These are phyloP conservation scores for baker's yeast (Saccharomyces cerevisiae) DNA, from an alignment of 805 yeast species.

Conservation along the genomic window DNA sequence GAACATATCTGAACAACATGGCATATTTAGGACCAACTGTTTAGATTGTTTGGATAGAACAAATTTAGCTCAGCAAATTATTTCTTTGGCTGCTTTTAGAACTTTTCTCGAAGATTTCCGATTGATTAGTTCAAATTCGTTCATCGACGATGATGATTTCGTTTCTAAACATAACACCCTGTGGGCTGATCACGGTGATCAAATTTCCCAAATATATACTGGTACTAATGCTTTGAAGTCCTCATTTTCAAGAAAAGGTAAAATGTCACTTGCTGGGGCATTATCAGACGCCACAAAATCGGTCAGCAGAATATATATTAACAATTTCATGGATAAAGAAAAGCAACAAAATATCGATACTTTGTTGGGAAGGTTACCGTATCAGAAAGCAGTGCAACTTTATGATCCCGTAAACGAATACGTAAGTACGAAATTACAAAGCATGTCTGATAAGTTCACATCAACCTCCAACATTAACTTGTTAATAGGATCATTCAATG, in stretches of 20 bases:
- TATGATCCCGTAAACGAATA: slow-evolving; percentile 86
- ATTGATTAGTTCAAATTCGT: slow-evolving; percentile 19
- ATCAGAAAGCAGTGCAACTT: slow-evolving; percentile 60
- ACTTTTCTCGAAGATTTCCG: slow-evolving; percentile 39
- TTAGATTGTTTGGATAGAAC: slow-evolving; percentile 93
- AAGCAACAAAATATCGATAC: slow-evolving; percentile 87
- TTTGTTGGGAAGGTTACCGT: slow-evolving; percentile 70
- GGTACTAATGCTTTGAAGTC: slow-evolving; percentile 97
- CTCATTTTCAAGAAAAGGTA: slow-evolving; percentile 88
- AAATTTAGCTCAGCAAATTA: slow-evolving; percentile 76
- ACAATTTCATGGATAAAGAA: slow-evolving; percentile 86
- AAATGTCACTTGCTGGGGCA: slow-evolving; percentile 95
- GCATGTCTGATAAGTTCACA: slow-evolving; percentile 44
- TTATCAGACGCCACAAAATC: slow-evolving; percentile 95
- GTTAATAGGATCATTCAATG: slow-evolving; percentile 79
- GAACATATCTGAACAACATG: slow-evolving; percentile 68
- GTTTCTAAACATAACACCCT: slow-evolving; percentile 70
- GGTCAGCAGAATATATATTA: slow-evolving; percentile 88
- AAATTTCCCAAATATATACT: slow-evolving; percentile 88
- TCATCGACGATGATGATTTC: slow-evolving; percentile 42
- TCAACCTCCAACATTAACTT: slow-evolving; percentile 51
- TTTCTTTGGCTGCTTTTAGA: slow-evolving; percentile 65
- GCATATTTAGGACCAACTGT: slow-evolving; percentile 89
- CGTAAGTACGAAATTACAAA: slow-evolving; percentile 53
- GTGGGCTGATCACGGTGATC: slow-evolving; percentile 99